Percentiles rank a stretch among this genome's conserved stretches.
Conservation (phyloP, 495 filamentous ascomycete genomes). For the Physcia stellaris region DNA sequence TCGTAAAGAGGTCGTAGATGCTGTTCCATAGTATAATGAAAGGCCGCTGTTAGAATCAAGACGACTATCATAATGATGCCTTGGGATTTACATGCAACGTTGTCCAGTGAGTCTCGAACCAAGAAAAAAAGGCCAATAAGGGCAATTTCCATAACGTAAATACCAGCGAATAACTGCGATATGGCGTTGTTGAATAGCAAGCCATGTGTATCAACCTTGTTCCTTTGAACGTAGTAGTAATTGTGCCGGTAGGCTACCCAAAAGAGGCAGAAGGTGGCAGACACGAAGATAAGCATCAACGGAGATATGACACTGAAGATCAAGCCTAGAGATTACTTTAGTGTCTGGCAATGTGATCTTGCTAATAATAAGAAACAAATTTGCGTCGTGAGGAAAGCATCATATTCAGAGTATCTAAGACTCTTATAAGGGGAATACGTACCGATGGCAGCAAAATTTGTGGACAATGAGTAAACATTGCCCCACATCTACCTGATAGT, state of each 20-base stretch:
- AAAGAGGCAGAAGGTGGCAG: constrained; percentile 83
- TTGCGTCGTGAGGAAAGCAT: background rate
- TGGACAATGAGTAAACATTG: constrained; percentile 86
- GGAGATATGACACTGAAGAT: constrained; percentile 86
- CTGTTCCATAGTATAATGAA: constrained; percentile 65
- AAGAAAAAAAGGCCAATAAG: constrained; percentile 90
- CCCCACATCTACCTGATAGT: constrained; percentile 75
- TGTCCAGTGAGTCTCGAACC: constrained; percentile 45
- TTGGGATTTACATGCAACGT: constrained; percentile 58
- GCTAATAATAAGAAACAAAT: constrained; percentile 1
- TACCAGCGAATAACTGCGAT: constrained; percentile 86
- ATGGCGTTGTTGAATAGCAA: constrained; percentile 85
- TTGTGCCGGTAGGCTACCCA: constrained; percentile 96
- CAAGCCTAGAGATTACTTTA: constrained; percentile 33
- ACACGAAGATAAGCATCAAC: constrained; percentile 82
- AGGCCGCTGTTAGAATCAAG: constrained; percentile 58
- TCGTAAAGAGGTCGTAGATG: constrained; percentile 76
- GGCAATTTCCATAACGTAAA: constrained; percentile 90
- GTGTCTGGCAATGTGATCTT: background rate
- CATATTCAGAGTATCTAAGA: background rate
- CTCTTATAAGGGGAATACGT: constrained; percentile 12
- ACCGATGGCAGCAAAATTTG: constrained; percentile 87
- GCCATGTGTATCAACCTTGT: constrained; percentile 81
- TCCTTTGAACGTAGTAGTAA: constrained; percentile 87
- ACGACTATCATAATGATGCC: constrained; percentile 81